Evolutionary conservation across 2,329 filamentous ascomycete species (phyloP), one percentile per base, ranked within the genome.

Genomic region (Diaporthe aspalathi): DNA sequence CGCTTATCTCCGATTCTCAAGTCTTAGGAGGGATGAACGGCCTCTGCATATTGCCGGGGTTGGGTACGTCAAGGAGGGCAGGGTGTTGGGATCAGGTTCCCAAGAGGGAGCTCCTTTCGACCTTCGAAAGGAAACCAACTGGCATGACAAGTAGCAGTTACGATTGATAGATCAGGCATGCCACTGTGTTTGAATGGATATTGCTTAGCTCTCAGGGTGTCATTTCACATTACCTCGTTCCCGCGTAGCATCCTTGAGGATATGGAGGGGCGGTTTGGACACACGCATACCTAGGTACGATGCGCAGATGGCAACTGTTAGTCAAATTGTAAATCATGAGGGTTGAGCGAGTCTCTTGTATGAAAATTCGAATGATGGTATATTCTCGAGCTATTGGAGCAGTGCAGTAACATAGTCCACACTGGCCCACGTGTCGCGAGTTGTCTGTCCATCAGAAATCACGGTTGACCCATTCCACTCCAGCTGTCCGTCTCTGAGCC

Each of bases 31-130:
- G 29, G 22, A 38, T 8, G n/a, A 27, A 6, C 38, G 49, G 2
- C n/a, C 66, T 2, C 38, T 56, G 20, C 47, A 54, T 20, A 54
- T 71, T 11, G 70, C 45, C 20, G 63, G 43, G 2, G 14, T 45
- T n/a, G 54, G 54, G 2, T 47, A 68, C 17, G 17, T 68, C 2
- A n/a, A n/a, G 27, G 40, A 49, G 11, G 66, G 52, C 0, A 57
- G 14, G 5, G 53, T 68, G 9, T 29, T 57, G 3, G 6, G 22
- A 24, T 5, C n/a, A n/a, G 22, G 35, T 40, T 16, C 6, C 5
- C 5, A 9, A 40, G n/a, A 50, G 0, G 6, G 12, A 22, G 17
- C 29, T 2, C 50, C 29, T 12, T 7, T 60, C 2, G 66, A 68
- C 7, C 3, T 68, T 2, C 52, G 40, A 3, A 56, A 29, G 27